Evolutionary conservation across 768 basidiomycete species (phyloP).

Genomic region (Dioszegia crocea): DNA sequence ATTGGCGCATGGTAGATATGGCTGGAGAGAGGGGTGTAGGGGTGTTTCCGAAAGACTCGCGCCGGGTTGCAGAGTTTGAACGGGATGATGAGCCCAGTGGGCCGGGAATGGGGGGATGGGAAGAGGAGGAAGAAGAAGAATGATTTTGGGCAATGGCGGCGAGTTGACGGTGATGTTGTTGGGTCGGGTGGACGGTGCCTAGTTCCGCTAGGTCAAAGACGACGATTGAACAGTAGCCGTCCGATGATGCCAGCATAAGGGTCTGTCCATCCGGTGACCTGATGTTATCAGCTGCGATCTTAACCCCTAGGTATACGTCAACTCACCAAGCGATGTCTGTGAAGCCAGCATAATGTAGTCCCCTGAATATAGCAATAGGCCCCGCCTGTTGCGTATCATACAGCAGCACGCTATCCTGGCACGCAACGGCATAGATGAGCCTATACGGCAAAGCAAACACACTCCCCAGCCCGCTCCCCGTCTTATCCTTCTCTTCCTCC

Average conservation of each 20-base stretch:
- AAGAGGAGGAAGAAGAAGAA: constrained; percentile 1
- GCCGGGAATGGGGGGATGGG: constrained; percentile 55
- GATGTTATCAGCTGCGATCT: constrained; percentile 3
- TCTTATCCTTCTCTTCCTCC: constrained; percentile 21
- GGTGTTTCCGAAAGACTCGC: constrained; percentile 13
- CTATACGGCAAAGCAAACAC: constrained; percentile 88
- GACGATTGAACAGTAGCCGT: constrained; percentile 94
- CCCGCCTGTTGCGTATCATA: constrained; percentile 96
- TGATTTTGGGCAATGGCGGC: constrained; percentile 85
- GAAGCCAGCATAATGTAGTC: constrained; percentile 95
- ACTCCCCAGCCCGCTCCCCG: constrained; percentile 52
- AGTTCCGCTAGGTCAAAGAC: constrained; percentile 75
- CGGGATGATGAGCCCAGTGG: constrained; percentile 5
- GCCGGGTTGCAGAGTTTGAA: constrained; percentile 13
- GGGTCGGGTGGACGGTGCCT: constrained; percentile 77
- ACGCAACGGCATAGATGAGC: constrained; percentile 90
- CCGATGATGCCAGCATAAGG: constrained; percentile 82
- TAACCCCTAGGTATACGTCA: not conserved
- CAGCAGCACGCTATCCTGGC: constrained; percentile 89
- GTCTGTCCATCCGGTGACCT: constrained; percentile 97
- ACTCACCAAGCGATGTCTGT: constrained; percentile 92
- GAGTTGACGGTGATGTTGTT: constrained; percentile 84
- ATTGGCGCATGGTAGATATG: constrained; percentile 25
- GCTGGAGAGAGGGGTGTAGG: constrained; percentile 40
- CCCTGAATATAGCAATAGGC: constrained; percentile 84